These are phyloP conservation scores for Cytospora chrysosperma DNA, from an alignment of 2,329 filamentous ascomycete species.

Conservation along the genomic window DNA sequence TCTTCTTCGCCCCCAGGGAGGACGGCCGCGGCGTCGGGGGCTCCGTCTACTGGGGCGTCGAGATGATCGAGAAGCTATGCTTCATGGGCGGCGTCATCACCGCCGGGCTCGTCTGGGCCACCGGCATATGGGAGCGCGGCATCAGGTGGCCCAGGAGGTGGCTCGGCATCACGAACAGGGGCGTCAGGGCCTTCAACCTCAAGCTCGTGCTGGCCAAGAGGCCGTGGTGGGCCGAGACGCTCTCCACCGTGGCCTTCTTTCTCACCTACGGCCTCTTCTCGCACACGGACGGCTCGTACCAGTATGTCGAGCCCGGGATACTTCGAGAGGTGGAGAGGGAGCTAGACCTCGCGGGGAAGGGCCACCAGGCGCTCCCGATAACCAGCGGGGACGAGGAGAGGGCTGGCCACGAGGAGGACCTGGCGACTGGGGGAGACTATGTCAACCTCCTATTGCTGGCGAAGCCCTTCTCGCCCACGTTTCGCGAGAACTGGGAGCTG, in stretches of 20 bases:
- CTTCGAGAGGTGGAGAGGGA: constrained; percentile 61
- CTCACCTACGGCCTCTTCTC: constrained; percentile 74
- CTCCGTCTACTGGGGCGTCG: constrained; percentile 93
- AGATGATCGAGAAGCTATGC: constrained; percentile 85
- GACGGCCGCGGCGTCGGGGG: constrained; percentile 90
- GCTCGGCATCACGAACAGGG: constrained; percentile 85
- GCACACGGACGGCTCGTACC: constrained; percentile 67
- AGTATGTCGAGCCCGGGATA: constrained; percentile 68
- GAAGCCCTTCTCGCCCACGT: constrained; percentile 92
- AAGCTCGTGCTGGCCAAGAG: constrained; percentile 89
- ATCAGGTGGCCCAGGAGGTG: constrained; percentile 92
- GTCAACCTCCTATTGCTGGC: constrained; percentile 87
- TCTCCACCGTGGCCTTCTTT: constrained; percentile 72
- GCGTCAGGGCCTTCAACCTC: constrained; percentile 88
- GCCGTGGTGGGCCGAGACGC: constrained; percentile 75
- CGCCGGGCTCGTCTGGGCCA: constrained; percentile 83
- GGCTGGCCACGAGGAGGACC: constrained; percentile 80
- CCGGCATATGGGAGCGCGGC: constrained; percentile 93
- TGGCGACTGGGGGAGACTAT: constrained; percentile 85
- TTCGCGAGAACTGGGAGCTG: constrained; percentile 94
- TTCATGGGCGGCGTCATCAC: constrained; percentile 90
- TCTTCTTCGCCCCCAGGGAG: constrained; percentile 94
- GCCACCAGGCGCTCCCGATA: constrained; percentile 41
- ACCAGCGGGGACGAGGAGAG: constrained; percentile 55
- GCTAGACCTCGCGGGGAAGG: constrained; percentile 46